Evolutionary conservation across 352 stramenopile genomes (phyloP), one percentile per base, ranked within the genome.

Genomic region (Peronospora destructor): DNA sequence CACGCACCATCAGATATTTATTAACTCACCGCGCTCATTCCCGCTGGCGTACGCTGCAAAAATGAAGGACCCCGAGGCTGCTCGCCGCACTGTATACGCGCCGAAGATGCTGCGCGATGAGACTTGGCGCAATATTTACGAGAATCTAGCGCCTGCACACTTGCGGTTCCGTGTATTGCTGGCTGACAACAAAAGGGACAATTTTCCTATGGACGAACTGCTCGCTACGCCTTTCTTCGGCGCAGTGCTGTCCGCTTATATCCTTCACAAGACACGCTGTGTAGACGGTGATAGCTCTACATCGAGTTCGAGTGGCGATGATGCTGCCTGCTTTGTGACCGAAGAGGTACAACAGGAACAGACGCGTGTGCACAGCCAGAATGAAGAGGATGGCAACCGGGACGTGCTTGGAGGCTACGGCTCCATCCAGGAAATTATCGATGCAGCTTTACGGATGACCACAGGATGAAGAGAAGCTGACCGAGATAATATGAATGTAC

Each of bases 1-100:
- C 49, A 57, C 68, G 39, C 72, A 87, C 60, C 74, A 87, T 65
- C 83, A 85, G 49, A 82, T 87, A 75, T 87, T 87, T 82, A 85
- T 87, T 64, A 87, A 87, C 61, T 66, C 76, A 28, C 76, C 73
- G 37, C 73, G 72, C 17, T 84, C 72, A 46, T 84, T 84, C 51
- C 70, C 74, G n/a, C 54, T 85, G 30, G 51, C 69, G 7, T 84
- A 76, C 25, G 68, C 66, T 6, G 47, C 55, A 11, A 56, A 67
- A 38, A 71, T 85, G 37, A 63, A 67, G 26, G 65, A 85, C 42
- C 39, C 43, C 2, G 59, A 57, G n/a, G 63, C 53, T 11, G 72
- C 70, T 28, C 70, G 70, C 9, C 63, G 68, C 7, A 65, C 73
- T 2, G 62, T 85, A 34, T 85, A 79, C 56, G 73, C 74, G 3